Conservation (phyloP, 805 yeast genomes). For the Yarrowia sp. region DNA sequence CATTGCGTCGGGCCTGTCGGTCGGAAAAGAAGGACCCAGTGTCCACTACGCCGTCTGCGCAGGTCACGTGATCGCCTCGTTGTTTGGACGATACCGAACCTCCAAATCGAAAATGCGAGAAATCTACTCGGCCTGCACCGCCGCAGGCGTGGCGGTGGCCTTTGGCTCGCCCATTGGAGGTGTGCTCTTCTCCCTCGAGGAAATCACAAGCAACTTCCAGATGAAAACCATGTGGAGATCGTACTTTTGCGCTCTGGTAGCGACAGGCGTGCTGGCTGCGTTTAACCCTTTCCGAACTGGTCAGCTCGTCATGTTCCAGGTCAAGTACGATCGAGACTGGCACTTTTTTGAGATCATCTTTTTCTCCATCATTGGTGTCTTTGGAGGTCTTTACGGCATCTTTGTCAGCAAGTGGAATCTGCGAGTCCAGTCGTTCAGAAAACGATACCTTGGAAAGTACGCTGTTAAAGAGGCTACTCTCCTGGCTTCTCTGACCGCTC, state of each 20-base stretch:
- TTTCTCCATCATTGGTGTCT: slow-evolving; percentile 78
- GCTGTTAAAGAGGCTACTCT: slow-evolving; percentile 75
- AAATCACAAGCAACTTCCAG: slow-evolving; percentile 76
- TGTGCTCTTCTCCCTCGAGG: slow-evolving; percentile 90
- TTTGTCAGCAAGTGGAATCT: slow-evolving; percentile 77
- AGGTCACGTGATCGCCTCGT: slow-evolving; percentile 77
- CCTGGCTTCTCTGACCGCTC: slow-evolving; percentile 72
- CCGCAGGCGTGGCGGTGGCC: slow-evolving; percentile 99
- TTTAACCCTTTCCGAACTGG: slow-evolving; percentile 95
- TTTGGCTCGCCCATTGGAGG: slow-evolving; percentile 99
- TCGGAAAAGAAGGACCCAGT: slow-evolving; percentile 98
- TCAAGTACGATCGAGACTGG: slow-evolving; percentile 88
- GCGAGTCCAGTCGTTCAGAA: slow-evolving; percentile 77
- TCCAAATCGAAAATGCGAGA: slow-evolving; percentile 55
- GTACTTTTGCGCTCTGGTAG: slow-evolving; percentile 87
- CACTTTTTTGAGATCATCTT: slow-evolving; percentile 79
- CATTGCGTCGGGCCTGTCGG: slow-evolving; percentile 89
- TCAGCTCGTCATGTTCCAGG: slow-evolving; percentile 90
- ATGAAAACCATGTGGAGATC: slow-evolving; percentile 87
- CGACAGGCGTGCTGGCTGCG: slow-evolving; percentile 78
- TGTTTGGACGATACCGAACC: slow-evolving; percentile 53
- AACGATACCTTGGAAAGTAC: slow-evolving; percentile 62
- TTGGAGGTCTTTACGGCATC: slow-evolving; percentile 92
- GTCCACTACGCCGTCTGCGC: slow-evolving; percentile 98
- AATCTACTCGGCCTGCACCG: slow-evolving; percentile 85